These are phyloP conservation scores for Poa pratensis DNA, from an alignment of 176 grass and related monocot genomes.

Conservation along the genomic window DNA sequence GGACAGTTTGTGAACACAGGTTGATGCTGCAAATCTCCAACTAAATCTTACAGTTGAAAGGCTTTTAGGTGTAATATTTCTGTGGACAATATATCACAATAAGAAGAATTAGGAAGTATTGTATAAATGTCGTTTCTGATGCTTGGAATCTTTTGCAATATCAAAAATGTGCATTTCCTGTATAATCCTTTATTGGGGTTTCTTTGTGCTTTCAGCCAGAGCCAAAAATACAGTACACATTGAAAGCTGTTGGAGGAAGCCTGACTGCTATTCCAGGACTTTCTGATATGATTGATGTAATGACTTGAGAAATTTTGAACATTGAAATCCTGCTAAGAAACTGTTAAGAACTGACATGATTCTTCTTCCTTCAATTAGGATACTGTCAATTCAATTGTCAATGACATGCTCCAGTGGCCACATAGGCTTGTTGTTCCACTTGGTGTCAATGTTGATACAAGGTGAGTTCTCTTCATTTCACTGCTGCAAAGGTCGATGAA, in stretches of 20 bases:
- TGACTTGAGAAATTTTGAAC: conserved; percentile 23
- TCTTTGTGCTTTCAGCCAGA: conserved; percentile 74
- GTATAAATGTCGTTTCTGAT: conserved; percentile 13
- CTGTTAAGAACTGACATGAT: conserved; percentile 36
- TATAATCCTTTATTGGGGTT: conserved; percentile 43
- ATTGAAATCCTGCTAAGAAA: conserved; percentile 32
- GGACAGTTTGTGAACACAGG: not conserved
- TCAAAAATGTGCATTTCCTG: conserved; percentile 22
- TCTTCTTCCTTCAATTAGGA: conserved; percentile 64
- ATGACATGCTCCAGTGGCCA: conserved; percentile 97
- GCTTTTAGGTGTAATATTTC: conserved; percentile 19
- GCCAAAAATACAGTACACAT: conserved; percentile 90
- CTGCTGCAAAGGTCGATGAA: not conserved
- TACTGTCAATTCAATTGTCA: conserved; percentile 89
- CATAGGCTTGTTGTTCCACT: conserved; percentile 91
- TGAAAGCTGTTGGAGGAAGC: conserved; percentile 98
- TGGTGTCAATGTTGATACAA: conserved; percentile 77
- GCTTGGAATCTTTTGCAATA: conserved; percentile 11
- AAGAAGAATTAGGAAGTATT: conserved; percentile 1
- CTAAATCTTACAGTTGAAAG: conserved; percentile 17
- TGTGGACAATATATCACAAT: conserved; percentile 2
- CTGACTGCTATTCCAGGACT: conserved; percentile 94
- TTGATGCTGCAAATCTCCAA: conserved; percentile 18
- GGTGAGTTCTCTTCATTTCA: conserved; percentile 56
- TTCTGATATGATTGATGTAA: conserved; percentile 98